These are phyloP conservation scores for Beauveria pseudobassiana DNA, from an alignment of 2,329 filamentous ascomycete genomes.

Conservation along the genomic window DNA sequence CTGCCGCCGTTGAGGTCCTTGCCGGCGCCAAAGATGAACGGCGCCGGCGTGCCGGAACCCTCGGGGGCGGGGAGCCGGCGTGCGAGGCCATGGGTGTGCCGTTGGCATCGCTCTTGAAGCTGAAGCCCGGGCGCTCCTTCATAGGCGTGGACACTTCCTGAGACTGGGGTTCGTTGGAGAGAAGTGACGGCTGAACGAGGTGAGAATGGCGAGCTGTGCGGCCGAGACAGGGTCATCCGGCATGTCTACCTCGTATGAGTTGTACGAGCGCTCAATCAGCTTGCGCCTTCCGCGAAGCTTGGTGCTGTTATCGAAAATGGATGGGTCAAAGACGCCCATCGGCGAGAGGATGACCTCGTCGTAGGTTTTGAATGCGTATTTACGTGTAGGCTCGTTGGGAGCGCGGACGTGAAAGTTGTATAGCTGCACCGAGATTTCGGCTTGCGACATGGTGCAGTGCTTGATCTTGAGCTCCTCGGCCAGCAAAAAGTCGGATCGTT, in stretches of 20 bases:
- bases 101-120: conserved; percentile 60
- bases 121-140: conserved; percentile 62
- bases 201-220: conserved; percentile 66
- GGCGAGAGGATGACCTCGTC: conserved; percentile 92
- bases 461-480: conserved; percentile 95
- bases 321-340: conserved; percentile 88
- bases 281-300: conserved; percentile 77
- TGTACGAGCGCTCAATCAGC: conserved; percentile 79
- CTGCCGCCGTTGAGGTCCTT: conserved; percentile 43
- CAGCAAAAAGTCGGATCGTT: conserved; percentile 85
- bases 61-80: conserved; percentile 80
- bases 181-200: conserved; percentile 53
- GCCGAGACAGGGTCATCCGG: conserved; percentile 85
- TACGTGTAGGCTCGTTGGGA: conserved; percentile 79
- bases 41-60: conserved; percentile 58
- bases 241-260: conserved; percentile 80
- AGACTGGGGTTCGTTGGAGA: conserved; percentile 27
- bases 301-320: conserved; percentile 72
- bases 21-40: conserved; percentile 47
- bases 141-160: conserved; percentile 50
- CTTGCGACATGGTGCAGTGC: conserved; percentile 84
- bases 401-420: conserved; percentile 87
- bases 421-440: conserved; percentile 79
- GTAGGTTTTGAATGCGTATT: conserved; percentile 94
- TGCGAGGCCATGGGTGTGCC: conserved; percentile 78